Evolutionary conservation across 768 basidiomycete genomes (phyloP).

Genomic region (Russula sp.): DNA sequence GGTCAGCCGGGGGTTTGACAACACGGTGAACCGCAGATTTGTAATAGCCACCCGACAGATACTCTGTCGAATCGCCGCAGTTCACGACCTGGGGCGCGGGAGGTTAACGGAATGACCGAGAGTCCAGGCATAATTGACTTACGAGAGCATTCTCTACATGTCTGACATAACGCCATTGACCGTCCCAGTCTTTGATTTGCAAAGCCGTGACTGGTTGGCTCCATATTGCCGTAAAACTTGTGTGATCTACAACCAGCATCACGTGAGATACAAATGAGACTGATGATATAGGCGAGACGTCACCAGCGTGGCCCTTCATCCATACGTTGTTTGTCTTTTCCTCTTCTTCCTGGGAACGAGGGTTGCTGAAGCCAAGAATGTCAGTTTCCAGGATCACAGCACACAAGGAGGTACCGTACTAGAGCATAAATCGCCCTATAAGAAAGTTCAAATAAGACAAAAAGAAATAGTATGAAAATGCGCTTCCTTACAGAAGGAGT

Average conservation of each 20-base stretch:
- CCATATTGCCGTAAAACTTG: conserved; percentile 32
- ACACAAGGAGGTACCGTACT: conserved; percentile 32
- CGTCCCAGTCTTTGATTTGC: conserved; percentile 31
- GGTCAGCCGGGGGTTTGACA: conserved; percentile 31
- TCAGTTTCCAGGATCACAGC: background rate
- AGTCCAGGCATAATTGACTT: background rate
- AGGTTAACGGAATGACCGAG: background rate
- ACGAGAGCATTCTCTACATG: conserved; percentile 34
- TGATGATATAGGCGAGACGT: background rate
- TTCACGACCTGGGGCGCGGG: conserved; percentile 32
- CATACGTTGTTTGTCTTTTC: conserved; percentile 28
- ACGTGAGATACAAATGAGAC: background rate
- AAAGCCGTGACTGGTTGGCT: conserved; percentile 34
- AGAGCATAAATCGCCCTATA: conserved; percentile 60
- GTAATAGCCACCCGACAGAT: conserved; percentile 32
- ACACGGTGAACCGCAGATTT: conserved; percentile 35
- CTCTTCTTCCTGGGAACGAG: conserved; percentile 30
- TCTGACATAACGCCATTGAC: conserved; percentile 32
- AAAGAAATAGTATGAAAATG: background rate
- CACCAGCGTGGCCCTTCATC: conserved; percentile 35
- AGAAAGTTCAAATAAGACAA: background rate
- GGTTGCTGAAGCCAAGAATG: conserved; percentile 24
- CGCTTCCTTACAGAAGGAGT: conserved; percentile 18
- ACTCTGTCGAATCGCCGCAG: conserved; percentile 31
- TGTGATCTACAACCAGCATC: conserved; percentile 25